Evolutionary conservation across 148 eudicot genomes (phyloP).

Genomic region (Chenopodium album): DNA sequence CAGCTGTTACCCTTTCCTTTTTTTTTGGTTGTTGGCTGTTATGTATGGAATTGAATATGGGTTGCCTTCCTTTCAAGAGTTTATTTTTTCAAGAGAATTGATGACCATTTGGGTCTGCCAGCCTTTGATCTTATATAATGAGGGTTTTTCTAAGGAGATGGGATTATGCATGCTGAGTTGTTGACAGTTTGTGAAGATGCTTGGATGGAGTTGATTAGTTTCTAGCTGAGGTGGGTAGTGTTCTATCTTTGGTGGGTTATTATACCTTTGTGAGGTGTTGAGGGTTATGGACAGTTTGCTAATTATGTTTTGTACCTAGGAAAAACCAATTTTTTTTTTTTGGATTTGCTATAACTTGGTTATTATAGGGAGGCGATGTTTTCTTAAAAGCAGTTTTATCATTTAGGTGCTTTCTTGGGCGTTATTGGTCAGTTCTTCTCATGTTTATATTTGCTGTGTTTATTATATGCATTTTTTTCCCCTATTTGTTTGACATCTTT

Average conservation of each 20-base stretch:
- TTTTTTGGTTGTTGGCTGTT: conserved; percentile 18
- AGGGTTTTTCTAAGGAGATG: conserved; percentile 16
- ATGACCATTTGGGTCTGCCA: conserved; percentile 18
- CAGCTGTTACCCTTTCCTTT: conserved; percentile 14
- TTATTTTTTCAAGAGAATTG: conserved; percentile 1
- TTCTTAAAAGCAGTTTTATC: background rate
- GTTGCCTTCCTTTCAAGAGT: conserved; percentile 18
- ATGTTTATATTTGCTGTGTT: background rate
- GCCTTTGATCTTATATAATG: conserved; percentile 11
- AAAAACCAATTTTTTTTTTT: background rate
- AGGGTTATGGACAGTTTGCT: background rate
- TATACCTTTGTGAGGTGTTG: background rate
- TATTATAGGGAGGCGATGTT: background rate
- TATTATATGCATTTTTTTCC: background rate
- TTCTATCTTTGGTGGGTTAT: background rate
- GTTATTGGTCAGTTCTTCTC: background rate
- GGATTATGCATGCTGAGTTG: background rate
- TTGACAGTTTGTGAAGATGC: conserved; percentile 7
- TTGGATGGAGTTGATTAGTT: background rate
- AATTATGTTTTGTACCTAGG: background rate
- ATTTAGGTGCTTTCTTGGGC: background rate
- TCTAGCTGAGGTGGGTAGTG: background rate
- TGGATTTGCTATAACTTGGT: background rate
- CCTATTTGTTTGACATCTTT: background rate
- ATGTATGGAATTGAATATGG: conserved; percentile 2